Evolutionary conservation across 2,329 filamentous ascomycete species (phyloP), one percentile per base, ranked within the genome.

Genomic region (Cercospora zeina): DNA sequence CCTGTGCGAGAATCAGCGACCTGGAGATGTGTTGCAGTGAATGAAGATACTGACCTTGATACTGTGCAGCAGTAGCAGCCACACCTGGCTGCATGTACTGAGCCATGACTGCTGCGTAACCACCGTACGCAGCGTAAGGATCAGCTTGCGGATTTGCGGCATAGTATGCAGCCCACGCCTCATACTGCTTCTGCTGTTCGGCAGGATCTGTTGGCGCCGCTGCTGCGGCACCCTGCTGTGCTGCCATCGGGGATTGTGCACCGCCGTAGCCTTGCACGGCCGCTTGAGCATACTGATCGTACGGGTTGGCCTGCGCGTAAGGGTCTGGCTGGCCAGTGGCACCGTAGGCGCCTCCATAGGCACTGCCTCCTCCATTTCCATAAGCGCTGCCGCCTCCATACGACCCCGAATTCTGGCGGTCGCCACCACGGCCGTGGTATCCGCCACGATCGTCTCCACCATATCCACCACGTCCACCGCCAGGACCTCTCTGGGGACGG

Each of bases 51-150:
- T 50, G 4, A 58, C 56, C 42, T 58, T 51, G 56, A 24, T 58
- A 58, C 21, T 34, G 39, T 31, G 54, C 39, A 21, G 54, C 24
- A 16, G 54, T 37, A 5, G 54, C 37, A 3, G 45, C 56, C 11
- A 42, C 56, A 51, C 30, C 45, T 16, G 56, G 56, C 19, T 67
- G 62, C 62, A 67, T 65, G 55, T 68, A 67, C 45, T 65, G 64
- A 10, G 63, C 65, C 67, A 68, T 69, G 39, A 68, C 62, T 16
- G 67, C 58, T 10, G 65, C 69, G 31, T 70, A 97, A 59, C 93
- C 93, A 65, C 93, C 93, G 70, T 95, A 97, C 8, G 90, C 87
- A 45, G 91, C 91, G 75, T 97, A 97, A 0, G 93, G 93, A 72
- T 97, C 91, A 65, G 84, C 80, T 65, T 82, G 83, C 65, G 93